Evolutionary conservation across 2,329 filamentous ascomycete species (phyloP), one percentile per base, ranked within the genome.

Genomic region (Pyricularia sp.): DNA sequence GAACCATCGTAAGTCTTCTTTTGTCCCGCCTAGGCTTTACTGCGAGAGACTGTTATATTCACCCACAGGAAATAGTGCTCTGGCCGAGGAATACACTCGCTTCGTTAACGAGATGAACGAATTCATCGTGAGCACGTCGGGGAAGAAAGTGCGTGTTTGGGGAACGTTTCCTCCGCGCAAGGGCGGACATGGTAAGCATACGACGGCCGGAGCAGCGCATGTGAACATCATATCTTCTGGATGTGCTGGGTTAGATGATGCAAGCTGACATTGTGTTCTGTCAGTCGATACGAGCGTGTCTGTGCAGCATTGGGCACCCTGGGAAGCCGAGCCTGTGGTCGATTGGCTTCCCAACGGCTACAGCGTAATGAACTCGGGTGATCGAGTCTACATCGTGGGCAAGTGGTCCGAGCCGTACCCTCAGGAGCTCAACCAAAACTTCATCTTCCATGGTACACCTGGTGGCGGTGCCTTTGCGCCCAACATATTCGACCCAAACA

Each of bases 251-350:
- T 55, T 55, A 9, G 42, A 7, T 55, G 20, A 55, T 55, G 20
- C 42, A n/a, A 55, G 42, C 58, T 61, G 10, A 61, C 10, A 61
- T 61, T 5, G 3, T 25, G 23, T 28, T 26, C 2, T 17, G 26
- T 6, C 81, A 81, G 42, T 86, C 58, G 73, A 78, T 59, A 79
- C 73, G 4, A 78, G 82, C 50, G 79, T 86, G 33, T 82, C 81
- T 1, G 78, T 86, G 26, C 84, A 87, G 73, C 86, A 88, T 72
- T 86, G 84, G 85, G 82, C 83, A 64, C 84, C 79, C 71, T 84
- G 81, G 58, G 83, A 85, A 70, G 85, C 83, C 3, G 81, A 86
- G 68, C 83, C 84, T 0, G 76, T 81, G 50, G 75, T 74, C 66
- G 77, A 77, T 71, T 84, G 76, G 74, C 81, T 77, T 68, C 67